Evolutionary conservation across 441 rosid species (phyloP).

Genomic region (Gossypium gossypioides): DNA sequence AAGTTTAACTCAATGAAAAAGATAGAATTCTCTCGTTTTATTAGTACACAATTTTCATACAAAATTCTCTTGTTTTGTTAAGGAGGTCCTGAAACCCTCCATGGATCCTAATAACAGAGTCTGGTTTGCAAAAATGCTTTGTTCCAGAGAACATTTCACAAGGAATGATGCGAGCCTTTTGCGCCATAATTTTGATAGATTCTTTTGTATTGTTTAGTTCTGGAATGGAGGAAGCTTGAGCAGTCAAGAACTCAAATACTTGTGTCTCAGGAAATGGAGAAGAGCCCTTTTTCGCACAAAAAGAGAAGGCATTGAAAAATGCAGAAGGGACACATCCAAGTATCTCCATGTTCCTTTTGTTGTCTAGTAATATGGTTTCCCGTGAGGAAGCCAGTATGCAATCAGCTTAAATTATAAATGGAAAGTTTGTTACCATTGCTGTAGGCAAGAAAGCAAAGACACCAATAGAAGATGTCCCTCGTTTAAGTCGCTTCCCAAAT

Average conservation of each 20-base stretch:
- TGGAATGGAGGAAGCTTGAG: not conserved
- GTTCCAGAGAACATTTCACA: not conserved
- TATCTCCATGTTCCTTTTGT: not conserved
- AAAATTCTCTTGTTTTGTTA: too few species aligned
- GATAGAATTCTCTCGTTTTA: too few species aligned
- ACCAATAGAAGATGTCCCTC: not conserved
- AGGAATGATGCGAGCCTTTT: not conserved
- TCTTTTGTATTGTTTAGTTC: not conserved
- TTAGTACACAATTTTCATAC: too few species aligned
- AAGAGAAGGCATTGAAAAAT: not conserved
- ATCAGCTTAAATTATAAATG: not conserved
- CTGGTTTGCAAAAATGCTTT: not conserved
- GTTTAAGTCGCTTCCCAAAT: not conserved
- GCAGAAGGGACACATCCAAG: not conserved
- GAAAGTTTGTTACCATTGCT: not conserved
- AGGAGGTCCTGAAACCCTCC: not conserved
- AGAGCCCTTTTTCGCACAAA: not conserved
- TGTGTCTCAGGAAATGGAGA: not conserved
- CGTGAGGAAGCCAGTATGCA: not conserved
- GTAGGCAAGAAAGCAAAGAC: constrained; percentile 7
- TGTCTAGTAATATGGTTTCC: not conserved
- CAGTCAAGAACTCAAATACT: not conserved
- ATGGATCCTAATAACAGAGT: not conserved
- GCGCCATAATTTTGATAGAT: not conserved
- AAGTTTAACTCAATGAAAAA: too few species aligned